Evolutionary conservation across 2,329 filamentous ascomycete species (phyloP), one percentile per base, ranked within the genome.

Genomic region (Monosporascus sp.): DNA sequence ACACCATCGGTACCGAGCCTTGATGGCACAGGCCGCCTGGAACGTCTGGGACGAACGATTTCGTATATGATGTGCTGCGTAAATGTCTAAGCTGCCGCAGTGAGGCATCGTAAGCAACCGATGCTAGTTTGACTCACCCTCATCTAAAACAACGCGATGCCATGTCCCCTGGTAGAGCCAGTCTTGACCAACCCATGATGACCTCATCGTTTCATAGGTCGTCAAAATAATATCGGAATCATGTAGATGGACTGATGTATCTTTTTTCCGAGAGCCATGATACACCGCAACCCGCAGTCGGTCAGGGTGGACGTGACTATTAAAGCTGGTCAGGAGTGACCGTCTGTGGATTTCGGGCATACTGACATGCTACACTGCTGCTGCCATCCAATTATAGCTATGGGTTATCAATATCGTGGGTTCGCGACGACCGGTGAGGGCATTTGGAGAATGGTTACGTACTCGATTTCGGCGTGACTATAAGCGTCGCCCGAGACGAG

Each of bases 1-100:
- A 47, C 69, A 72, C 70, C 70, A 72, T 5, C 68, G 62, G 17
- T 58, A 55, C 0, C 52, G 35, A 1, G 68, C 62, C 3, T 52
- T 49, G 17, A 68, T 50, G 7, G 53, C 54, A 49, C 58, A 63
- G 11, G 63, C 60, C 0, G 67, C 68, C 20, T 55, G 52, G 41
- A 69, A 70, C 4, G 60, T 53, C 47, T 68, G 52, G 1, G 68
- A 63, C 3, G 56, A 58, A 11, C 64, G 57, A 27, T 65, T 65
- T n/a, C 70, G 60, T 8, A 72, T 71, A 11, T 58, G 58, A 55
- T 73, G 70, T 4, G 70, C 70, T 71, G 18, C 9, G 14, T 17
- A 24, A 6, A 37, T 31, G 43, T 35, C 18, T 31, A 51, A 27
- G 17, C 9, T 11, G 9, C 9, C 9, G 15, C 9, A 20, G 1